Conservation (phyloP, 2,329 filamentous ascomycete species). For the Scedosporium minutisporum region DNA sequence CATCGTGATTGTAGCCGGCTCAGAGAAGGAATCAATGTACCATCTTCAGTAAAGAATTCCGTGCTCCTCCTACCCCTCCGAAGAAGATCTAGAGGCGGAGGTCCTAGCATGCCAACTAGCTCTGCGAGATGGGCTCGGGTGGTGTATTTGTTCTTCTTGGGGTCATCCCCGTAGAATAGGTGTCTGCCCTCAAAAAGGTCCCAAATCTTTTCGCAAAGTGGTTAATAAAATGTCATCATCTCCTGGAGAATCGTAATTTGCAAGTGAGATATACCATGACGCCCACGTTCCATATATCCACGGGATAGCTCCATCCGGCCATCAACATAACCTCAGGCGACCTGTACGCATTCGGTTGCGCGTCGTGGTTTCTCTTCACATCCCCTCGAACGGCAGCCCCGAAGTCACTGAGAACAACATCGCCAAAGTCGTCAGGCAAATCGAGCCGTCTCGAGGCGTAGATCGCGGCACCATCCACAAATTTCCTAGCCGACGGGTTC, state of each 20-base stretch:
- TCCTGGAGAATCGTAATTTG: neutral
- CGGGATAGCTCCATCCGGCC: constrained; percentile 20
- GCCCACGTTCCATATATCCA: constrained; percentile 18
- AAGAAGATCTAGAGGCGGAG: constrained; percentile 16
- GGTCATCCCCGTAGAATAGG: constrained; percentile 13
- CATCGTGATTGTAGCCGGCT: neutral
- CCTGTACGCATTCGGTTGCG: constrained; percentile 20
- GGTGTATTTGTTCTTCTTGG: constrained; percentile 13
- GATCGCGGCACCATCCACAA: constrained; percentile 15
- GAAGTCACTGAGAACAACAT: constrained; percentile 19
- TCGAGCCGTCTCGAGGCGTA: constrained; percentile 14
- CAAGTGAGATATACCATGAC: constrained; percentile 12
- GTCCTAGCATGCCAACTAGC: constrained; percentile 19
- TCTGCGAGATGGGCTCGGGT: constrained; percentile 18
- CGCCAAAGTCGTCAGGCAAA: constrained; percentile 14
- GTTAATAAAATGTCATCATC: neutral
- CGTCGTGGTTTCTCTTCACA: constrained; percentile 14
- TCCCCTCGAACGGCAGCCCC: constrained; percentile 17
- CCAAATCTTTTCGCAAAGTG: constrained; percentile 12
- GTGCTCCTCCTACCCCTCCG: constrained; percentile 10
- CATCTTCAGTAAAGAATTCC: constrained; percentile 14
- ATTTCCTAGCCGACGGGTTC: constrained; percentile 14
- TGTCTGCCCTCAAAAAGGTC: constrained; percentile 19
- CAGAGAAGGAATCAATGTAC: constrained; percentile 5
- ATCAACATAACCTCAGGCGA: constrained; percentile 21